Evolutionary conservation across 2,329 filamentous ascomycete species (phyloP).

Genomic region (Fonsecaea erecta): DNA sequence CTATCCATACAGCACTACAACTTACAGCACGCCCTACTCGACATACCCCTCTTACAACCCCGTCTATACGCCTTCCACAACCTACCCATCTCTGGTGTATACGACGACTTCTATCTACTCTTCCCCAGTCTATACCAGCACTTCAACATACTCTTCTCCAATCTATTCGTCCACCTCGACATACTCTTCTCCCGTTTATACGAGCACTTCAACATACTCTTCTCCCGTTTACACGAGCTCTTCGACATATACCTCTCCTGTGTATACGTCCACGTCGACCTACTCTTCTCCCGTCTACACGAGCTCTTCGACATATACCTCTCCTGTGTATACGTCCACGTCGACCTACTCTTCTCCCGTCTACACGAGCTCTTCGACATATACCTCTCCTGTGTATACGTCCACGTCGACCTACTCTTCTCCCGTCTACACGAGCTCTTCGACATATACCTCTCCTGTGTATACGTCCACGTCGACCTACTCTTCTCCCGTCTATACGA

Average conservation of each 20-base stretch:
- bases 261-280: not conserved
- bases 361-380: not conserved
- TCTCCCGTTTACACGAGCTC: not conserved
- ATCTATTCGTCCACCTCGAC: not conserved
- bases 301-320: not conserved
- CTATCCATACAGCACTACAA: not conserved
- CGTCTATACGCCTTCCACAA: not conserved
- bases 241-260: not conserved
- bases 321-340: not conserved
- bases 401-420: not conserved
- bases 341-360: not conserved
- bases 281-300: slow-evolving; percentile 4
- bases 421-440: not conserved
- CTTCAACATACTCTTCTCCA: not conserved
- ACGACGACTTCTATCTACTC: not conserved
- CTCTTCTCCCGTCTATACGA: not conserved
- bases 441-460: not conserved
- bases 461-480: slow-evolving; percentile 2
- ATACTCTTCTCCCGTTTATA: slow-evolving; percentile 5
- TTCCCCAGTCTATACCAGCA: not conserved
- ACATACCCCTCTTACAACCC: not conserved
- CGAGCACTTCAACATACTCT: not conserved
- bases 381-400: slow-evolving; percentile 1
- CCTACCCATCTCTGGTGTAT: slow-evolving; percentile 2
- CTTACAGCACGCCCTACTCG: not conserved